Evolutionary conservation across 2,329 filamentous ascomycete species (phyloP).

Genomic region (Beauveria brongniartii): DNA sequence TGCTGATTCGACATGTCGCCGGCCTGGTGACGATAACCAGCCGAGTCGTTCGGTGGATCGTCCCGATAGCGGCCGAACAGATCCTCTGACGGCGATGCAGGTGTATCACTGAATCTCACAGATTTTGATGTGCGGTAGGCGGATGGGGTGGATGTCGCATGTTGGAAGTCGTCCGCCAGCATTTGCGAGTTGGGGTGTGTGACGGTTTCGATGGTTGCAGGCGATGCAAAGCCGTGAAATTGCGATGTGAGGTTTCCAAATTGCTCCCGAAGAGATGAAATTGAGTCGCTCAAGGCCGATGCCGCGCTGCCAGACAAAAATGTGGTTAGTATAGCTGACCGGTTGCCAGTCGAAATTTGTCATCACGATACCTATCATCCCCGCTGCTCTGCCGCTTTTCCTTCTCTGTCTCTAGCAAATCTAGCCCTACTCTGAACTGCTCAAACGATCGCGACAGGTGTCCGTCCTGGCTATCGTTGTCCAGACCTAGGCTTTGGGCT

Average conservation of each 20-base stretch:
- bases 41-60: conserved; percentile 46
- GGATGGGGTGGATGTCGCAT: conserved; percentile 41
- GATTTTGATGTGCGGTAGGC: conserved; percentile 48
- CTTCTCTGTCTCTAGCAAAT: conserved; percentile 56
- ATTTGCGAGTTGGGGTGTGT: conserved; percentile 56
- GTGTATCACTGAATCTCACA: conserved; percentile 77
- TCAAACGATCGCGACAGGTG: conserved; percentile 85
- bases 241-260: conserved; percentile 69
- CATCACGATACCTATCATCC: conserved; percentile 47
- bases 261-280: conserved; percentile 63
- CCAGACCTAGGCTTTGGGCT: conserved; percentile 70
- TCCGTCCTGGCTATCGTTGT: conserved; percentile 73
- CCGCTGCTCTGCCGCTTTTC: conserved; percentile 54
- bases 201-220: conserved; percentile 41
- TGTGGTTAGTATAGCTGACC: not conserved
- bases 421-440: conserved; percentile 73
- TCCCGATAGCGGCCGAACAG: conserved; percentile 59
- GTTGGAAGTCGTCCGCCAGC: conserved; percentile 55
- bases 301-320: conserved; percentile 29
- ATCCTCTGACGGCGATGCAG: conserved; percentile 29
- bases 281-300: conserved; percentile 50
- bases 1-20: conserved; percentile 66
- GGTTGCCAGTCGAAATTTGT: not conserved
- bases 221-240: conserved; percentile 60
- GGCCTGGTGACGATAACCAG: conserved; percentile 54